Percentiles rank a stretch among this genome's conserved stretches.
phyloP scores from a whole-genome alignment of 768 basidiomycete genomes.

The Mycena metata region DNA sequence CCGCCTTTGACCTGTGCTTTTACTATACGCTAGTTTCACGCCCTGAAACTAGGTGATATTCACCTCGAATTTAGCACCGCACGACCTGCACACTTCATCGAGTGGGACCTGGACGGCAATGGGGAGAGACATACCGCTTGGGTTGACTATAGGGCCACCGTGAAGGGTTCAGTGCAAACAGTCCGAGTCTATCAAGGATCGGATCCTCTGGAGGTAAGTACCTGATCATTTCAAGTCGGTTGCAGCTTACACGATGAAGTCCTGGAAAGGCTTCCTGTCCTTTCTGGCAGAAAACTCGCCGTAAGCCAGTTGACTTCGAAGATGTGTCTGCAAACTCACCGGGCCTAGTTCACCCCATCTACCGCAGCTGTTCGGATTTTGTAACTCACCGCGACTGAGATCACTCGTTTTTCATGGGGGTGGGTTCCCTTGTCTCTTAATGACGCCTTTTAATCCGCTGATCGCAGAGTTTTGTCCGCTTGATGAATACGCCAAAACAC shows the following conservation, averaged over 20 bases:
- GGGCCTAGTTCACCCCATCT: background rate
- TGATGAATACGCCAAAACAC: background rate
- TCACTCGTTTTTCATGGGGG: conserved; percentile 17
- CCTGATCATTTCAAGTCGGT: no score
- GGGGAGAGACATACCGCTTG: no score
- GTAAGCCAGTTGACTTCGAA: background rate
- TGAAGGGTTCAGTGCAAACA: no score
- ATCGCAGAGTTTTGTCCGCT: conserved; percentile 7
- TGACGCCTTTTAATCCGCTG: background rate
- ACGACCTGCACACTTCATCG: no score
- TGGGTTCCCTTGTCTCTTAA: background rate
- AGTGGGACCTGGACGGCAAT: no score
- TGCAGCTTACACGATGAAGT: background rate
- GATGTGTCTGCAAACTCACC: background rate
- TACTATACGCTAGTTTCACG: conserved; percentile 13
- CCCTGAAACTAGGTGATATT: conserved; percentile 11
- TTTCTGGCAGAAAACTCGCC: conserved; percentile 9
- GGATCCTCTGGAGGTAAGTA: background rate
- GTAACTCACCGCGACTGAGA: background rate
- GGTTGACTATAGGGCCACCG: no score
- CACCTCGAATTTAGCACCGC: no score
- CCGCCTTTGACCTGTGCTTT: background rate
- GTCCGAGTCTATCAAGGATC: no score
- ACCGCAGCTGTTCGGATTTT: conserved; percentile 1
- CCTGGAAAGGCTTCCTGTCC: conserved; percentile 3